Percentiles rank a stretch among this genome's conserved stretches.
Evolutionary conservation across 2,329 filamentous ascomycete species (phyloP).

Genomic region (Penicillium sumatraense): DNA sequence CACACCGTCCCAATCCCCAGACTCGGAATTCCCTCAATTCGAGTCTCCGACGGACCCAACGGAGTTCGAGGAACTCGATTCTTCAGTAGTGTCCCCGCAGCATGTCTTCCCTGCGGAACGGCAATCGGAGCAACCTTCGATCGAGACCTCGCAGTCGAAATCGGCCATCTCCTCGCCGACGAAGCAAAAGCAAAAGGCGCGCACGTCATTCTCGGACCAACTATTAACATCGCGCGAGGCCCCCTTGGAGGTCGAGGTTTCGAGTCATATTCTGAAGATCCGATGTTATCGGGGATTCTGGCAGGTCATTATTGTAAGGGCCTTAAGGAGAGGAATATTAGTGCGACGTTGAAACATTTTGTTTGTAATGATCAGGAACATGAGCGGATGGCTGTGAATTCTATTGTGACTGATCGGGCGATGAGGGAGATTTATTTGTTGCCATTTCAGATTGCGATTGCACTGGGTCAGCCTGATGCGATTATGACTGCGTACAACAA

Average conservation of each 20-base stretch:
- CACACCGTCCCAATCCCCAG: conserved; percentile 66
- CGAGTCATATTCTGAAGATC: conserved; percentile 83
- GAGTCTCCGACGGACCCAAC: conserved; percentile 71
- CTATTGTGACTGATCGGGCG: conserved; percentile 54
- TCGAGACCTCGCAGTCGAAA: conserved; percentile 66
- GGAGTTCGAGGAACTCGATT: conserved; percentile 69
- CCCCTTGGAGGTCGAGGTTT: conserved; percentile 81
- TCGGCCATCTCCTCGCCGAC: conserved; percentile 71
- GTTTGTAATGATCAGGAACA: conserved; percentile 52
- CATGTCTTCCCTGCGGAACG: conserved; percentile 76
- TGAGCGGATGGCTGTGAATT: conserved; percentile 45
- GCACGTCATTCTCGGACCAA: conserved; percentile 73
- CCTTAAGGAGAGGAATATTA: conserved; percentile 73
- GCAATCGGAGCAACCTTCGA: conserved; percentile 81
- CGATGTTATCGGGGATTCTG: conserved; percentile 72
- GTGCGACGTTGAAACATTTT: conserved; percentile 74
- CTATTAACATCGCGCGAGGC: conserved; percentile 78
- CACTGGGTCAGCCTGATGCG: conserved; percentile 57
- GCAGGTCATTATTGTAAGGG: conserved; percentile 73
- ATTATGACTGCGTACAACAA: conserved; percentile 64
- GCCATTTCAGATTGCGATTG: conserved; percentile 65
- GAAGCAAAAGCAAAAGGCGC: conserved; percentile 75
- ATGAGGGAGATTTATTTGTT: conserved; percentile 66
- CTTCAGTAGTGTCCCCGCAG: conserved; percentile 69
- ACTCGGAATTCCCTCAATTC: conserved; percentile 66